phyloP scores from a whole-genome alignment of 331 rosid genomes.

The Cydonia oblonga region DNA sequence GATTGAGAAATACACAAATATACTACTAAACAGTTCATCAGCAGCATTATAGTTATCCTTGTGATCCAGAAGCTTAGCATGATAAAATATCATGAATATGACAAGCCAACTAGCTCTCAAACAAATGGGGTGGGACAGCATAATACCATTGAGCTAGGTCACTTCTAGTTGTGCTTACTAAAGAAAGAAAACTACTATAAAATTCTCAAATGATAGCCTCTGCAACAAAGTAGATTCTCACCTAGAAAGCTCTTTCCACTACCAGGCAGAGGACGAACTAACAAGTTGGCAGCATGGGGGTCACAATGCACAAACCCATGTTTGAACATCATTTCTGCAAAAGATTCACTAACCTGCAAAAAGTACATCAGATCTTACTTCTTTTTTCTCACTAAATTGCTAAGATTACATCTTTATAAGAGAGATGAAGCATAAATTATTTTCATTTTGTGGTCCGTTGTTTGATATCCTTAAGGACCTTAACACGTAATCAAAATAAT shows the following conservation, averaged over 20 bases:
- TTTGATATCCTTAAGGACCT: background rate
- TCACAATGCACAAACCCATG: slow-evolving; percentile 99
- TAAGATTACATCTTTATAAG: background rate
- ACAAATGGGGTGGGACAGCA: background rate
- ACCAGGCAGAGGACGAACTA: slow-evolving; percentile 78
- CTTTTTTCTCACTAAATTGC: slow-evolving; percentile 1
- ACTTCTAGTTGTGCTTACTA: background rate
- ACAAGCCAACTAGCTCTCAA: background rate
- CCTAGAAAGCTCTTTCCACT: slow-evolving; percentile 53
- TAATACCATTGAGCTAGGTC: background rate
- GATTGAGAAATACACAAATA: background rate
- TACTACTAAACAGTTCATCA: background rate
- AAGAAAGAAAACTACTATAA: background rate
- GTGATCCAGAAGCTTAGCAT: background rate
- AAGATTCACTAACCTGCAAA: slow-evolving; percentile 76
- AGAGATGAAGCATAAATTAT: slow-evolving; percentile 2
- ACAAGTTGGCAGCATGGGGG: slow-evolving; percentile 88
- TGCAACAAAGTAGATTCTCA: slow-evolving; percentile 16
- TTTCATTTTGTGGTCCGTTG: background rate
- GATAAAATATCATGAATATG: background rate
- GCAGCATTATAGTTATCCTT: background rate
- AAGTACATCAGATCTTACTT: slow-evolving; percentile 9
- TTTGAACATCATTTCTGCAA: slow-evolving; percentile 98
- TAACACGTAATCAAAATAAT: background rate
- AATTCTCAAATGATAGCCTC: background rate